Evolutionary conservation across 805 yeast genomes (phyloP).

Genomic region (Nakazawaea peltata): DNA sequence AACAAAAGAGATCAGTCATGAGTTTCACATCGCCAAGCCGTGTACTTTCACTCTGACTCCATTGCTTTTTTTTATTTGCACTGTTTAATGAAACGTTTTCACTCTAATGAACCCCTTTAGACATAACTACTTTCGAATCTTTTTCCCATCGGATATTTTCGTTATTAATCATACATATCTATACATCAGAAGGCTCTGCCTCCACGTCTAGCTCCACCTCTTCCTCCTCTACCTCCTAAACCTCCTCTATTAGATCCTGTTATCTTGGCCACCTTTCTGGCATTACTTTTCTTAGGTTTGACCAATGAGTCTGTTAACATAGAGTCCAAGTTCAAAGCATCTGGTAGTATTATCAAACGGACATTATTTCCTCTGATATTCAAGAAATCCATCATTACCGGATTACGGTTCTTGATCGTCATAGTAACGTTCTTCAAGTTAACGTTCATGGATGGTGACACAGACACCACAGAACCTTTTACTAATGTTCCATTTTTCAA

Average conservation of each 20-base stretch:
- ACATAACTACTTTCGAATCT: background rate
- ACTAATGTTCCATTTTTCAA: conserved; percentile 85
- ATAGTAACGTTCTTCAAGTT: conserved; percentile 73
- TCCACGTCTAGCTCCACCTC: conserved; percentile 19
- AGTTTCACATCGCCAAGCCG: too few relatives aligned
- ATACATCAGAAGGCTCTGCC: conserved; percentile 8
- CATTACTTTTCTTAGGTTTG: conserved; percentile 25
- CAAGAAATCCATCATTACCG: conserved; percentile 65
- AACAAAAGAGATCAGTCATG: too few relatives aligned
- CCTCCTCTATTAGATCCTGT: conserved; percentile 12
- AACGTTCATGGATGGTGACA: conserved; percentile 88
- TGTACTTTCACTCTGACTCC: too few relatives aligned
- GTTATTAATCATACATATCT: background rate
- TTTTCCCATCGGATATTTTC: too few relatives aligned
- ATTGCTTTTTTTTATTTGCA: too few relatives aligned
- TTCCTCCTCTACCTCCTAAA: conserved; percentile 11
- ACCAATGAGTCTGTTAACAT: conserved; percentile 45
- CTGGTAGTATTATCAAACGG: conserved; percentile 78
- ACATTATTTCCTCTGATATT: conserved; percentile 87
- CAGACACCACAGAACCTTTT: conserved; percentile 76
- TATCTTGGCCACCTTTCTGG: conserved; percentile 10
- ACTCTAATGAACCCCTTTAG: too few relatives aligned
- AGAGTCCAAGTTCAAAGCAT: conserved; percentile 67
- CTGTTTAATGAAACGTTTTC: too few relatives aligned
- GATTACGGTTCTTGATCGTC: conserved; percentile 63